A percentile compares a stretch with the other conserved stretches of the same genome.
phyloP scores from a whole-genome alignment of 2,329 filamentous ascomycete species.

The Fusarium sp. region DNA sequence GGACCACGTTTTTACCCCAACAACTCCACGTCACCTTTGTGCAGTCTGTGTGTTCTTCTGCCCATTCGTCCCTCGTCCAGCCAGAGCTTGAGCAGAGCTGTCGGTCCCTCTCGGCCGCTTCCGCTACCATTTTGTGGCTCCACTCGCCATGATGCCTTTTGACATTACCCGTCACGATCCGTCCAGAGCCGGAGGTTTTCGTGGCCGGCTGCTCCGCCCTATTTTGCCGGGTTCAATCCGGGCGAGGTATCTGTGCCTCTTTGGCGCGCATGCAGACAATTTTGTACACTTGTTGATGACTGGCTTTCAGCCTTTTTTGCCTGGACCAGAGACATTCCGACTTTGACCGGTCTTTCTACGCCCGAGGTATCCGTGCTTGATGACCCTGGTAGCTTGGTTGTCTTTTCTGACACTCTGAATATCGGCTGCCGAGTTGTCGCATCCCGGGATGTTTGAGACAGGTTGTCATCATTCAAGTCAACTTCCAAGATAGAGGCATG shows the following conservation, averaged over 20 bases:
- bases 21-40: constrained; percentile 26
- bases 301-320: not conserved
- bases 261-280: not conserved
- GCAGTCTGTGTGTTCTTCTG: not conserved
- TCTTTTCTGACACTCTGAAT: not conserved
- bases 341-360: not conserved
- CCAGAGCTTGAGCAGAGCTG: not conserved
- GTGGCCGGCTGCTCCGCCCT: constrained; percentile 19
- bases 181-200: not conserved
- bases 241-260: constrained; percentile 5
- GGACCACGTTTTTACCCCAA: constrained; percentile 29
- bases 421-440: not conserved
- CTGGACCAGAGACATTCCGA: not conserved
- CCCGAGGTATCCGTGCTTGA: not conserved
- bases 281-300: constrained; percentile 2
- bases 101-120: constrained; percentile 21
- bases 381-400: not conserved
- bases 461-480: not conserved
- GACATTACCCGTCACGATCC: not conserved
- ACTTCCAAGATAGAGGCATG: not conserved
- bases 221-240: not conserved
- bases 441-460: not conserved
- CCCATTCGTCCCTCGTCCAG: not conserved
- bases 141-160: constrained; percentile 8
- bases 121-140: constrained; percentile 18